Conservation (phyloP, 371 early-diverging fungal genomes). For the Lichtheimia corymbifera region DNA sequence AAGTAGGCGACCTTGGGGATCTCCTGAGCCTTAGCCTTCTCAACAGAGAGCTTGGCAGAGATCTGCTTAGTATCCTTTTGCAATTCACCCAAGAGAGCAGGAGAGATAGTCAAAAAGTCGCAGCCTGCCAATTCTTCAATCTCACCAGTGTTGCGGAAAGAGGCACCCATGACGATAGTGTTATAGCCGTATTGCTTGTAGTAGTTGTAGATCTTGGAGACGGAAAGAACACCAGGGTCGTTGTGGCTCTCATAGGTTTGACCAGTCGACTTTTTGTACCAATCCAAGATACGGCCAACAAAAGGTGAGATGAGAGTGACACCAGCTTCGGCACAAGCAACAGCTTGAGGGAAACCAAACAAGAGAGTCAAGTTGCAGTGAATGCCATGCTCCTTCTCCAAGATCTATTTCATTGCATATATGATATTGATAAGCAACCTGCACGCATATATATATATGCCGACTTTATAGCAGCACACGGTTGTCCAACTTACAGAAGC, state of each 20-base stretch:
- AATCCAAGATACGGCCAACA: slow-evolving; percentile 98
- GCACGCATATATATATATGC: not conserved
- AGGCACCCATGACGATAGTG: slow-evolving; percentile 99
- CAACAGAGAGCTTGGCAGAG: slow-evolving; percentile 71
- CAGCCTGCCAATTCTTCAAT: slow-evolving; percentile 96
- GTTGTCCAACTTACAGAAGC: slow-evolving; percentile 60
- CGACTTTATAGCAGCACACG: no score
- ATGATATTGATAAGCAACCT: not conserved
- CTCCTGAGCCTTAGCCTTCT: slow-evolving; percentile 51
- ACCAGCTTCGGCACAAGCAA: slow-evolving; percentile 96
- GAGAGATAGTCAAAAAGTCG: slow-evolving; percentile 96
- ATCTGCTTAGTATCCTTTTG: slow-evolving; percentile 61
- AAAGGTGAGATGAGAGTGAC: slow-evolving; percentile 98
- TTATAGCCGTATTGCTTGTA: slow-evolving; percentile 96
- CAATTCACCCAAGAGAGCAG: slow-evolving; percentile 82
- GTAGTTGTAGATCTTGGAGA: slow-evolving; percentile 95
- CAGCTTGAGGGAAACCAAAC: slow-evolving; percentile 93
- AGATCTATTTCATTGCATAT: slow-evolving; percentile 19
- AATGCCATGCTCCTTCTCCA: slow-evolving; percentile 87
- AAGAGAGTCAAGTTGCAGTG: slow-evolving; percentile 98
- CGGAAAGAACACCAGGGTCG: slow-evolving; percentile 95
- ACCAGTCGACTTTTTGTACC: slow-evolving; percentile 93
- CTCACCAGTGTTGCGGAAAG: slow-evolving; percentile 96
- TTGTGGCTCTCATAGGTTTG: slow-evolving; percentile 69
- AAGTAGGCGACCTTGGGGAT: slow-evolving; percentile 70